Evolutionary conservation across 306 rosid genomes (phyloP).

Genomic region (Ziziphus jujuba): DNA sequence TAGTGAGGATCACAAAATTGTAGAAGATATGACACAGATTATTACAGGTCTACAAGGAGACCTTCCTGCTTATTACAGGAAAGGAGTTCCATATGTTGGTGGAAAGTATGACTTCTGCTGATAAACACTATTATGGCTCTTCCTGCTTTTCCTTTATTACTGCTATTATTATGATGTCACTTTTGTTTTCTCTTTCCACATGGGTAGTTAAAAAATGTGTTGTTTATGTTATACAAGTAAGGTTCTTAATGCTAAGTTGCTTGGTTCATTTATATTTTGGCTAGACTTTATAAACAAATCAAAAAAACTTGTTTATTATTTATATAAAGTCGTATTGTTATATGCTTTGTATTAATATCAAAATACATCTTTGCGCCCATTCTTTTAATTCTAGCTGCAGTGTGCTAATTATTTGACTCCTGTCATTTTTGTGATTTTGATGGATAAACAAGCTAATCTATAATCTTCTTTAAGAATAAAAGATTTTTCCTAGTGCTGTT

Average conservation of each 20-base stretch:
- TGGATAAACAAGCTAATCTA: too few relatives aligned
- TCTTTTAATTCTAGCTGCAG: too few relatives aligned
- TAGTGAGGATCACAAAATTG: slow-evolving; percentile 83
- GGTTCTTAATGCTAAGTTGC: background rate
- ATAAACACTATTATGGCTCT: background rate
- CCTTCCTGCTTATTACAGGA: slow-evolving; percentile 55
- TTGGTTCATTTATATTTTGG: background rate
- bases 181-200: background rate
- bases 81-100: slow-evolving; percentile 77
- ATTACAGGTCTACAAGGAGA: slow-evolving; percentile 90
- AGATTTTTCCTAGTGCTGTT: background rate
- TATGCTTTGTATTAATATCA: too few relatives aligned
- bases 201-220: background rate
- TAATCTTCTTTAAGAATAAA: too few relatives aligned
- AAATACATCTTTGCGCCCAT: too few relatives aligned
- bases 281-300: too few relatives aligned
- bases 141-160: background rate
- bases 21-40: slow-evolving; percentile 77
- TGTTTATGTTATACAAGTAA: background rate
- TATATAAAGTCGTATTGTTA: too few relatives aligned
- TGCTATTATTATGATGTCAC: background rate
- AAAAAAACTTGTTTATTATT: too few relatives aligned
- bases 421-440: too few relatives aligned
- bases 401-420: too few relatives aligned
- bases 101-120: slow-evolving; percentile 63